Evolutionary conservation across 2,329 filamentous ascomycete species (phyloP), one percentile per base, ranked within the genome.

Genomic region (Elsinoe ampelina): DNA sequence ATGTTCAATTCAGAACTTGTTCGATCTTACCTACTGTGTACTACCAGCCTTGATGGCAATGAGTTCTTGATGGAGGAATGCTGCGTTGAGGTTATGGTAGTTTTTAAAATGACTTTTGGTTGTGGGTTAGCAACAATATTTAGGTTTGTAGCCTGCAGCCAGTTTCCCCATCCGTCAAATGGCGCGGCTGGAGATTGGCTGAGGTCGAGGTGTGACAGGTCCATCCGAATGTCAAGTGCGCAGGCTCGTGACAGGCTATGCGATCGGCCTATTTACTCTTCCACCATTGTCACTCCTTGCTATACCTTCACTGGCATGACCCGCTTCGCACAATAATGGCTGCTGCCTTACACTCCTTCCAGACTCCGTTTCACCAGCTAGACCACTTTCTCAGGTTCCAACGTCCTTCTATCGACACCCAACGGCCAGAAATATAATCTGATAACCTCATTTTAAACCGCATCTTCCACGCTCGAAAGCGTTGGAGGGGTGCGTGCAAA

Each of bases 401-500:
- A 56, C 54, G 54, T 48, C 54, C 48, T 45, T 45, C 54, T 48
- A 56, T 56, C 54, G 54, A 56, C 42, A 48, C 30, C 20, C 54
- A 56, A 56, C 54, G 54, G 54, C 41, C 17, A 42, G 54, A 38
- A 56, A 56, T 48, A 45, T 20, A 54, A 20, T 48, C 39, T 20
- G 32, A 48, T 56, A 38, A 47, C 54, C 54, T 56, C 54, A 56
- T 48, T 56, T 56, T 47, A 47, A 47, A 34, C 35, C 36, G 19
- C 13, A 36, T 30, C 38, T 56, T 45, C 54, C 17, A 45, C 39
- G 19, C 26, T 30, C 39, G 30, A 17, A 36, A 36, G 32, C 54
- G 54, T 56, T 56, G 48, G 48, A 50, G 45, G 48, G 48, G 54
- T 7, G 54, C 13, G 13, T 26, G 36, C 32, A 42, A 56, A 56